These are phyloP conservation scores for Stachybotrys echinatus DNA, from an alignment of 2,329 filamentous ascomycete genomes.

Conservation along the genomic window DNA sequence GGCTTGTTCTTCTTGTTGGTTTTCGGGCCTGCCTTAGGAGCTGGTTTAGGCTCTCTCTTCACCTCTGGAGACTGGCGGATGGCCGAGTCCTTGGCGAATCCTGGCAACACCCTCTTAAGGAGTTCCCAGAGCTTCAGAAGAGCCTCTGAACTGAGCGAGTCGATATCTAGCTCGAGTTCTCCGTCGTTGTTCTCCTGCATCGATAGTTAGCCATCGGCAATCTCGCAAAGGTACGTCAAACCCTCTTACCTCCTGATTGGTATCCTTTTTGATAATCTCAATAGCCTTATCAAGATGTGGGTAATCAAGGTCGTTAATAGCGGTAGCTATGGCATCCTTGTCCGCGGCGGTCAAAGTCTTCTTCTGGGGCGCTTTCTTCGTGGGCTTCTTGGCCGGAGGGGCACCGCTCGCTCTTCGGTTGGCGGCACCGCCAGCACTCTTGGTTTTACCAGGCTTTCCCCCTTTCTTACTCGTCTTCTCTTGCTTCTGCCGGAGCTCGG, in stretches of 20 bases:
- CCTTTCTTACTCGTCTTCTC: conserved; percentile 56
- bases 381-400: conserved; percentile 28
- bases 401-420: conserved; percentile 37
- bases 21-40: conserved; percentile 23
- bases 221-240: neutral
- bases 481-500: conserved; percentile 38
- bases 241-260: conserved; percentile 62
- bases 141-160: conserved; percentile 50
- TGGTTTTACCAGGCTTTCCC: conserved; percentile 54
- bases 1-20: conserved; percentile 64
- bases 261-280: conserved; percentile 85
- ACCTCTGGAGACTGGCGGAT: conserved; percentile 23
- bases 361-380: conserved; percentile 39
- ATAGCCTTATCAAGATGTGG: conserved; percentile 76
- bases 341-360: conserved; percentile 67
- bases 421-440: conserved; percentile 23
- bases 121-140: conserved; percentile 46
- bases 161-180: conserved; percentile 56
- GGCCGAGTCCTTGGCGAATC: conserved; percentile 29
- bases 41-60: conserved; percentile 21
- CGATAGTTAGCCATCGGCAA: conserved; percentile 6
- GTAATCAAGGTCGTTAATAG: conserved; percentile 75
- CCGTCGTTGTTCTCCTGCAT: conserved; percentile 52
- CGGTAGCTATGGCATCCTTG: conserved; percentile 86
- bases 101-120: conserved; percentile 36